phyloP scores from a whole-genome alignment of 2,329 filamentous ascomycete species.

The Daldinia sp. region DNA sequence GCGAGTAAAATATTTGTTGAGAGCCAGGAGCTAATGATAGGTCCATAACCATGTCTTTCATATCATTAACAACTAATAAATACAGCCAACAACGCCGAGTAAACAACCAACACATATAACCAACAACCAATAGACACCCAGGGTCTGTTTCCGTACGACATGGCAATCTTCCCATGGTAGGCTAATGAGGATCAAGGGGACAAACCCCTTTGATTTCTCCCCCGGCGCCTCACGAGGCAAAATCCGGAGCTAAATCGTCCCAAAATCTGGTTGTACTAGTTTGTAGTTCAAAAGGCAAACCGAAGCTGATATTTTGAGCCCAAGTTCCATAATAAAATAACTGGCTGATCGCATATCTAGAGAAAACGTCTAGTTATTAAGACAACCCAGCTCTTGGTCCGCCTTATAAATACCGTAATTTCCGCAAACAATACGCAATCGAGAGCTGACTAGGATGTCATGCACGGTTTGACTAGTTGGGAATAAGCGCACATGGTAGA shows the following conservation, averaged over 20 bases:
- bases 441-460: not conserved
- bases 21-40: not conserved
- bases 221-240: not conserved
- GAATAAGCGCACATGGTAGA: too few relatives aligned
- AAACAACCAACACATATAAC: not conserved
- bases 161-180: not conserved
- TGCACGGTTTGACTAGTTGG: too few relatives aligned
- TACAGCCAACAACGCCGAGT: not conserved
- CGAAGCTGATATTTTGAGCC: not conserved
- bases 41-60: not conserved
- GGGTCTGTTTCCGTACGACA: too few relatives aligned
- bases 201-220: not conserved
- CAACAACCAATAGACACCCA: not conserved
- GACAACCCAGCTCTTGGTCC: not conserved
- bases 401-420: not conserved
- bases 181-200: not conserved
- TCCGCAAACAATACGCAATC: not conserved
- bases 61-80: not conserved
- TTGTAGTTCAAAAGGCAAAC: not conserved
- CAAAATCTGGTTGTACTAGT: not conserved
- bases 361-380: not conserved
- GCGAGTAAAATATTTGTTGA: not conserved
- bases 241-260: not conserved
- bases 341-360: not conserved
- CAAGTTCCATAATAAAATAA: not conserved